phyloP scores from a whole-genome alignment of 2,329 filamentous ascomycete species.

The Fusarium nanum region DNA sequence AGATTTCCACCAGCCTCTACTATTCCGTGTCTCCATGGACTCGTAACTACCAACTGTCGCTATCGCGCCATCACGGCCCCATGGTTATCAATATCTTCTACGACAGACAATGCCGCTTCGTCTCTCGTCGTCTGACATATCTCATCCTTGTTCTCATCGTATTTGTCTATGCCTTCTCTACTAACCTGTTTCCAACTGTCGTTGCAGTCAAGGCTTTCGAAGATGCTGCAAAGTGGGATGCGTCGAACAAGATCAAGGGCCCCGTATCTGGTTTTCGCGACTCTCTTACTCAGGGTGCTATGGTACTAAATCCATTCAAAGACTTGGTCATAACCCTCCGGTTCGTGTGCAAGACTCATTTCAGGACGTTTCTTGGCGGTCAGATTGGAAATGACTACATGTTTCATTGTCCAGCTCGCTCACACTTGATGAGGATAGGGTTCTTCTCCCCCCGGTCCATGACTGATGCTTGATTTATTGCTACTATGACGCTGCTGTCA shows the following conservation, averaged over 20 bases:
- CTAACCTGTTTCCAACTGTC: constrained; percentile 56
- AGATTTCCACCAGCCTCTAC: neutral
- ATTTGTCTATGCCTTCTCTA: constrained; percentile 66
- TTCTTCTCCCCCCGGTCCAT: constrained; percentile 81
- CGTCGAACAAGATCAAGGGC: constrained; percentile 60
- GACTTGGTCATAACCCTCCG: constrained; percentile 76
- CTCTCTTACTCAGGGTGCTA: constrained; percentile 59
- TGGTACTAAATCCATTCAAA: constrained; percentile 71
- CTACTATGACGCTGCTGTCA: constrained; percentile 80
- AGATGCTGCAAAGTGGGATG: constrained; percentile 5
- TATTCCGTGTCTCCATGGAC: neutral
- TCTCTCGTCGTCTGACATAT: constrained; percentile 64
- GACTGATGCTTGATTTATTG: constrained; percentile 84
- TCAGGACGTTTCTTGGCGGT: constrained; percentile 85
- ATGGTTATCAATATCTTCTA: constrained; percentile 54
- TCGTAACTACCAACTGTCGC: neutral
- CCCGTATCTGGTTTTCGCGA: constrained; percentile 59
- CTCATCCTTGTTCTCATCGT: constrained; percentile 63
- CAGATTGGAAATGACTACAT: constrained; percentile 89
- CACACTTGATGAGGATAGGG: constrained; percentile 82
- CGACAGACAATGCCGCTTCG: constrained; percentile 62
- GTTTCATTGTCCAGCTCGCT: constrained; percentile 84
- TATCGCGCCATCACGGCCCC: constrained; percentile 24
- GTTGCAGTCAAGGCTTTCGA: neutral
- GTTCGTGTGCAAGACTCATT: constrained; percentile 82